phyloP scores from a whole-genome alignment of 148 eudicot species.

The Rhododendron simsii region DNA sequence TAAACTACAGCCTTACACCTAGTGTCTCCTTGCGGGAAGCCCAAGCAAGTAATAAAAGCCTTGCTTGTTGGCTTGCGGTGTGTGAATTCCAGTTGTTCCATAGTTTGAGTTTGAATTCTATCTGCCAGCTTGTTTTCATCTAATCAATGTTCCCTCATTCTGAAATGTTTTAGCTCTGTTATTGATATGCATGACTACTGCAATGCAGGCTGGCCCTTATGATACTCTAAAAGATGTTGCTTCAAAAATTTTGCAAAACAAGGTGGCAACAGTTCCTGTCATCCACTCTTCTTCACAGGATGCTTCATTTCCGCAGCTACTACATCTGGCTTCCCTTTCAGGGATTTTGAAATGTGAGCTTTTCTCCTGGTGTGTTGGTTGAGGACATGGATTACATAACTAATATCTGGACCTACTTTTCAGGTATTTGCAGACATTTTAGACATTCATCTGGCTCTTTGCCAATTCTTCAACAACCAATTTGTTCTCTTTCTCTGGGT shows the following conservation, averaged over 20 bases:
- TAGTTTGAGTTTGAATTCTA: neutral
- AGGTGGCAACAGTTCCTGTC: conserved; percentile 73
- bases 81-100: neutral
- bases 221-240: conserved; percentile 78
- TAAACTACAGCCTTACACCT: neutral
- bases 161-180: neutral
- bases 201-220: conserved; percentile 61
- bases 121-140: neutral
- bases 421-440: conserved; percentile 92
- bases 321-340: conserved; percentile 78
- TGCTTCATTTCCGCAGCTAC: conserved; percentile 74
- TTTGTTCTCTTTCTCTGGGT: conserved; percentile 75
- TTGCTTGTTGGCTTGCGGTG: neutral
- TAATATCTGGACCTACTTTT: conserved; percentile 20
- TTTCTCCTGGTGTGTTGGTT: conserved; percentile 6
- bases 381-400: neutral
- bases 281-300: conserved; percentile 60
- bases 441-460: conserved; percentile 69
- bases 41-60: neutral
- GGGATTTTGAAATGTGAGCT: conserved; percentile 76
- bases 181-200: neutral
- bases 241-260: conserved; percentile 63
- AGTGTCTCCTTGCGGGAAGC: neutral
- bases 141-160: neutral
- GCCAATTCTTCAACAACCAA: conserved; percentile 90